Evolutionary conservation across 228 moss, liverwort and hornwort species (phyloP).

Genomic region (Sphagnum magellanicum): DNA sequence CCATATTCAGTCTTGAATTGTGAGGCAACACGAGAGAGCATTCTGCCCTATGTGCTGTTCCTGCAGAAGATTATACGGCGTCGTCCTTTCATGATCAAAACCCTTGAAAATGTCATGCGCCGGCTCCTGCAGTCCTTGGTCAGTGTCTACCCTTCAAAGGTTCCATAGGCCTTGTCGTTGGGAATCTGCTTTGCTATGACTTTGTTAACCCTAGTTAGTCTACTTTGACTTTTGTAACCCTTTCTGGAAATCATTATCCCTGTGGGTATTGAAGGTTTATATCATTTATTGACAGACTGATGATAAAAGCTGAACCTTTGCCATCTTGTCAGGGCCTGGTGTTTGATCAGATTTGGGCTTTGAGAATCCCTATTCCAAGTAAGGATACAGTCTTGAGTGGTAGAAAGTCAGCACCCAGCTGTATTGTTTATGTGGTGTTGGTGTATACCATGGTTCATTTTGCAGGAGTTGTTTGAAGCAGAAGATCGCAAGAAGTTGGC

Average conservation of each 20-base stretch:
- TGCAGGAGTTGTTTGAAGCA: constrained; percentile 78
- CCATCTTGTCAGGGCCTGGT: background rate
- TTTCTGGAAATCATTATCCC: too few relatives aligned
- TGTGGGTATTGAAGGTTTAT: too few relatives aligned
- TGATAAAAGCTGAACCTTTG: too few relatives aligned
- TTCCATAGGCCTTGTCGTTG: too few relatives aligned
- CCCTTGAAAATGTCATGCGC: constrained; percentile 98
- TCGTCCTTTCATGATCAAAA: constrained; percentile 98
- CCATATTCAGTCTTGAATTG: constrained; percentile 88
- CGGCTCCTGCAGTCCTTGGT: constrained; percentile 96
- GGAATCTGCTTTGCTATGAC: too few relatives aligned
- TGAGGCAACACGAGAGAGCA: constrained; percentile 78
- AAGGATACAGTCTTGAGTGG: background rate
- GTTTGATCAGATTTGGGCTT: background rate
- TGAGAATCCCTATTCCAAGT: background rate
- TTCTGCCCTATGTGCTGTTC: constrained; percentile 82
- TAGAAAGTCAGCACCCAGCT: background rate
- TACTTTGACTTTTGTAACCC: too few relatives aligned
- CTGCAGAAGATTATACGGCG: constrained; percentile 98
- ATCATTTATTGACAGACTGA: too few relatives aligned
- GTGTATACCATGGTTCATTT: too few relatives aligned
- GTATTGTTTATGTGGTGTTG: background rate
- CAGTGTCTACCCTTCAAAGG: background rate
- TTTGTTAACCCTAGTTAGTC: too few relatives aligned
- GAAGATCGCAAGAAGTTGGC: constrained; percentile 97